Evolutionary conservation across 2,329 filamentous ascomycete species (phyloP).

Genomic region (Ophiostoma sp.): DNA sequence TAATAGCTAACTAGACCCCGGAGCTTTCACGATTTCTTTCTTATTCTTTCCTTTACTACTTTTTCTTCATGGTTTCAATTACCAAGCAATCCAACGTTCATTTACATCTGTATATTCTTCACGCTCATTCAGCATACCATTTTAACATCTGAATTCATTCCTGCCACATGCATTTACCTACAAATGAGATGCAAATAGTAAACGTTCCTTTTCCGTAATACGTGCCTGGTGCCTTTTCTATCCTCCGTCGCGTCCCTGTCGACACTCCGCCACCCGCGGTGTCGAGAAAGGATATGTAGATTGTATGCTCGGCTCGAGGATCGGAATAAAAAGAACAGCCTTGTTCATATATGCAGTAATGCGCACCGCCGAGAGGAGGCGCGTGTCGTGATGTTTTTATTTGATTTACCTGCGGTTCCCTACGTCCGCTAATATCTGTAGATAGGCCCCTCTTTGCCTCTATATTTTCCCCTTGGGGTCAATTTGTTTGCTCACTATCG

Average conservation of each 20-base stretch:
- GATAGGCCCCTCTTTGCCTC: neutral
- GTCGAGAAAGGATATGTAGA: neutral
- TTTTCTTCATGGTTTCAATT: constrained; percentile 1
- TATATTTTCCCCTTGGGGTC: neutral
- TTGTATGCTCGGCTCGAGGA: neutral
- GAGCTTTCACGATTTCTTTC: constrained; percentile 12
- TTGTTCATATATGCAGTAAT: constrained; percentile 11
- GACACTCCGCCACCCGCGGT: neutral
- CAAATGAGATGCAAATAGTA: neutral
- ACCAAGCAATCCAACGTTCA: neutral
- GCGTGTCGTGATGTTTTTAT: neutral
- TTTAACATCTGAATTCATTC: neutral
- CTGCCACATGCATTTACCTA: neutral
- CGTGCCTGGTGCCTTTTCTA: neutral
- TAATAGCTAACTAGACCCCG: neutral
- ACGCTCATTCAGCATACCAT: constrained; percentile 9
- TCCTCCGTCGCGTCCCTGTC: neutral
- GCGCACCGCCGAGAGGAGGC: neutral
- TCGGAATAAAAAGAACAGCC: neutral
- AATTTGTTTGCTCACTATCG: constrained; percentile 1
- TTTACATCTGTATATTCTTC: constrained; percentile 17
- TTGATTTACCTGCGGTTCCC: neutral
- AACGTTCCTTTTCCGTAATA: neutral
- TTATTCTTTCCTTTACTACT: constrained; percentile 41
- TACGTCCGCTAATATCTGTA: neutral